Evolutionary conservation across 768 basidiomycete genomes (phyloP).

Genomic region (Clathrus columnatus): DNA sequence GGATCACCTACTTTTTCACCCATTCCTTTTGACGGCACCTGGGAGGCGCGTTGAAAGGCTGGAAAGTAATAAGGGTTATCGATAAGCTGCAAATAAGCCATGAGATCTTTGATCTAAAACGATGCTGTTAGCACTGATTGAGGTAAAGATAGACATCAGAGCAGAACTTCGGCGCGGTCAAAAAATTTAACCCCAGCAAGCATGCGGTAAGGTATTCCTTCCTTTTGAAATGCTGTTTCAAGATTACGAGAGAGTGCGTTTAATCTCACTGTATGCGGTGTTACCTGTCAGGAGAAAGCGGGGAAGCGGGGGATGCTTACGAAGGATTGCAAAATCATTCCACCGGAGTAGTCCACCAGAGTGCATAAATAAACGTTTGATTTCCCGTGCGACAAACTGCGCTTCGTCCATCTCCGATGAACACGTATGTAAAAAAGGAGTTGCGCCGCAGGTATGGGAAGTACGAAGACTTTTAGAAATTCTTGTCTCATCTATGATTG

Average conservation of each 20-base stretch:
- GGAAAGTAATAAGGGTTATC: constrained; percentile 64
- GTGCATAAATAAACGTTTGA: constrained; percentile 66
- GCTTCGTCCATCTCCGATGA: constrained; percentile 56
- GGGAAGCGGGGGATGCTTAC: constrained; percentile 32
- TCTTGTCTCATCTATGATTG: constrained; percentile 53
- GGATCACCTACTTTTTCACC: constrained; percentile 60
- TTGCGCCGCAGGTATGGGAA: constrained; percentile 51
- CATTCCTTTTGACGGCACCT: constrained; percentile 61
- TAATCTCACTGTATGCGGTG: constrained; percentile 54
- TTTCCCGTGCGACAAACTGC: constrained; percentile 62
- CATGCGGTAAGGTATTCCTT: constrained; percentile 68
- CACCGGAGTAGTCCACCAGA: constrained; percentile 63
- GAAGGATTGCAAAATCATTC: constrained; percentile 77
- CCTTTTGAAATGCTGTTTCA: constrained; percentile 67
- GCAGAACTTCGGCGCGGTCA: constrained; percentile 60
- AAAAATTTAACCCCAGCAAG: constrained; percentile 83
- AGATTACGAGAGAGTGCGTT: constrained; percentile 71
- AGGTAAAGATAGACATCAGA: not conserved
- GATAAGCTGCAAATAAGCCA: constrained; percentile 74
- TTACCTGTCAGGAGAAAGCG: not conserved
- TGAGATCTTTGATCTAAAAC: constrained; percentile 66
- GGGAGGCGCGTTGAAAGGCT: constrained; percentile 64
- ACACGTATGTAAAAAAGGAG: constrained; percentile 49
- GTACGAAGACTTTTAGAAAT: constrained; percentile 68
- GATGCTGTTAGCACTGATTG: not conserved